A percentile compares a stretch with the other conserved stretches of the same genome.
These are phyloP conservation scores for Xanthoconium stramineum DNA, from an alignment of 768 basidiomycete genomes.

Conservation along the genomic window DNA sequence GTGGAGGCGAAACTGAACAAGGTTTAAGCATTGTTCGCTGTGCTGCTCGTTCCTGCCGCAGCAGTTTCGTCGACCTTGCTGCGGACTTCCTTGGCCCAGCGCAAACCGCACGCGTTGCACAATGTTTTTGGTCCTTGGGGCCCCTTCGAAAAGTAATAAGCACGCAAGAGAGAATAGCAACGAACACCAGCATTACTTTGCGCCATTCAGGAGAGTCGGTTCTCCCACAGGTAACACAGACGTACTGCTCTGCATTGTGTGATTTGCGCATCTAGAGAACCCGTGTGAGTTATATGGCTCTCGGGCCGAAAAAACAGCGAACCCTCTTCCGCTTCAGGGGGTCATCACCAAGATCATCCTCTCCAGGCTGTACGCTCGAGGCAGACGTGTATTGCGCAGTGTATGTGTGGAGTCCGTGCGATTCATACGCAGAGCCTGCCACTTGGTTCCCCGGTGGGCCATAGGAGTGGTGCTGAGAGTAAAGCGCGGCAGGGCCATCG, in stretches of 20 bases:
- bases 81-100: constrained; percentile 82
- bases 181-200: constrained; percentile 48
- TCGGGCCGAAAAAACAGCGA: background rate
- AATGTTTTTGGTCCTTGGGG: constrained; percentile 95
- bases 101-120: constrained; percentile 93
- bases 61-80: constrained; percentile 37
- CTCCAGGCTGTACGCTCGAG: constrained; percentile 14
- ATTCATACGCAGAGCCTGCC: constrained; percentile 18
- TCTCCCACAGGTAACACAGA: constrained; percentile 89
- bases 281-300: constrained; percentile 1
- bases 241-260: constrained; percentile 62
- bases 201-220: constrained; percentile 99
- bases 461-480: constrained; percentile 20
- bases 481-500: constrained; percentile 12
- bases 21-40: constrained; percentile 18
- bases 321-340: constrained; percentile 65
- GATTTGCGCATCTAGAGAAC: constrained; percentile 35
- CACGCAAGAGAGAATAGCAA: constrained; percentile 10
- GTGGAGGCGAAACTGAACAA: background rate
- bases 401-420: constrained; percentile 15
- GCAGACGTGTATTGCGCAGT: constrained; percentile 15
- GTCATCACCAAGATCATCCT: constrained; percentile 50
- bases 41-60: constrained; percentile 21
- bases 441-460: constrained; percentile 7
- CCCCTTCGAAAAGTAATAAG: constrained; percentile 48